A percentile compares a stretch with the other conserved stretches of the same genome.
These are phyloP conservation scores for Diospyros kaki DNA, from an alignment of 148 eudicot species.

Conservation along the genomic window DNA sequence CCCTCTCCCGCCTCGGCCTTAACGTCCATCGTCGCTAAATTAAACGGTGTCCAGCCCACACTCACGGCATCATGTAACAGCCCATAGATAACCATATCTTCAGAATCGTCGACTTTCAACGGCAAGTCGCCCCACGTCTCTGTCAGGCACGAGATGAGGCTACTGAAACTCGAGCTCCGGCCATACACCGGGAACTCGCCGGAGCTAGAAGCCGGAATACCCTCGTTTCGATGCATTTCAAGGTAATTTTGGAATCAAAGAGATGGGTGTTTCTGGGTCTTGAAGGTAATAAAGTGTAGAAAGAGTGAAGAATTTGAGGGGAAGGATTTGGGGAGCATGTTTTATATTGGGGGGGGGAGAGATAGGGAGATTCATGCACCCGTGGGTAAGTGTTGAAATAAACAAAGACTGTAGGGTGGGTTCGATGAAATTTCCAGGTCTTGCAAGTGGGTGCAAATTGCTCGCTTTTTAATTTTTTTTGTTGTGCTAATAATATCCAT, in stretches of 20 bases:
- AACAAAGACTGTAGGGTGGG: no score
- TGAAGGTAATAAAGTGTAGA: neutral
- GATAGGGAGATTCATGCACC: constrained; percentile 14
- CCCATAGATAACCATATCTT: constrained; percentile 45
- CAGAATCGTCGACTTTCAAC: constrained; percentile 41
- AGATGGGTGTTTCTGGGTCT: neutral
- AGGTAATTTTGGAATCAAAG: neutral
- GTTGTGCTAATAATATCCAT: no score
- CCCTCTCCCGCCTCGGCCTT: constrained; percentile 27
- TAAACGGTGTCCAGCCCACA: constrained; percentile 45
- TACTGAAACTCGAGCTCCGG: constrained; percentile 40
- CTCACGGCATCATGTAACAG: constrained; percentile 38
- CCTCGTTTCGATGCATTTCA: neutral
- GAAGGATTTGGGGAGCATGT: neutral
- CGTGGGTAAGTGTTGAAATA: neutral
- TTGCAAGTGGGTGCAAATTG: no score
- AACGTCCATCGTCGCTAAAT: constrained; percentile 19
- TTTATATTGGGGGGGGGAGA: constrained; percentile 4
- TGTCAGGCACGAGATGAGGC: constrained; percentile 32
- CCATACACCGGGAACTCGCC: constrained; percentile 20
- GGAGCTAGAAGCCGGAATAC: constrained; percentile 9
- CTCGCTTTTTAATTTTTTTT: no score
- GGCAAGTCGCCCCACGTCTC: constrained; percentile 55
- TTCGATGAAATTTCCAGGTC: no score
- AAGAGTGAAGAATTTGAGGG: neutral